These are phyloP conservation scores for Lecanosticta acicola DNA, from an alignment of 2,329 filamentous ascomycete genomes.

Conservation along the genomic window DNA sequence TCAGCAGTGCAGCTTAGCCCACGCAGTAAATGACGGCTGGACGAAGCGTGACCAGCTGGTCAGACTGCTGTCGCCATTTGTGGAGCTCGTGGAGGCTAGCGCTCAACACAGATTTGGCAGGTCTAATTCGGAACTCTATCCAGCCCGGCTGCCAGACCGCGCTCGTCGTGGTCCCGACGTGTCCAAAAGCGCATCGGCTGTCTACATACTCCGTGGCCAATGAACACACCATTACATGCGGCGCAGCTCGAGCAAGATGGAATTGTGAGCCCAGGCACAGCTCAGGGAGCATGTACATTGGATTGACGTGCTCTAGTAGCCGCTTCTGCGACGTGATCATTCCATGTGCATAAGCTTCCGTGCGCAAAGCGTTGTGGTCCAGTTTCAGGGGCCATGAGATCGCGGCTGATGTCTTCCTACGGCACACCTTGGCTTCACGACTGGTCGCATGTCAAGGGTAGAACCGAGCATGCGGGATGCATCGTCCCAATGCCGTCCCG, in stretches of 20 bases:
- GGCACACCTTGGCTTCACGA: neutral
- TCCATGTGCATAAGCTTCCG: neutral
- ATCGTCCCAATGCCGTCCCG: neutral
- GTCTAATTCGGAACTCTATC: too few relatives aligned
- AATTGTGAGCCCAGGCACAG: neutral
- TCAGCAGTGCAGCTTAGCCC: slow-evolving; percentile 1
- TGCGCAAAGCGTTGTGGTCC: neutral
- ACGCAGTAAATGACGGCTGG: neutral
- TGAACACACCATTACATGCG: neutral
- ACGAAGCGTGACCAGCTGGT: neutral
- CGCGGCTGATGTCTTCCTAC: neutral
- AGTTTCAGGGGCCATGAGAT: neutral
- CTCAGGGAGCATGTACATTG: neutral
- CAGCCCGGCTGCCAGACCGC: too few relatives aligned
- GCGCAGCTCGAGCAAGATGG: neutral
- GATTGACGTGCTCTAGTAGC: neutral
- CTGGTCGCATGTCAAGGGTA: neutral
- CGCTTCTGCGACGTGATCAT: neutral
- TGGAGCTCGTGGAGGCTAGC: neutral
- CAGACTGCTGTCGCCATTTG: neutral
- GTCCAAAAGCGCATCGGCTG: too few relatives aligned
- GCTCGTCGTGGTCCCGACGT: too few relatives aligned
- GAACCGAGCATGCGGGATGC: neutral
- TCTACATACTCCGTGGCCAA: neutral
- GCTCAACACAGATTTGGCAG: too few relatives aligned